Evolutionary conservation across 2,329 filamentous ascomycete genomes (phyloP), one percentile per base, ranked within the genome.

Genomic region (Cadophora sp.): DNA sequence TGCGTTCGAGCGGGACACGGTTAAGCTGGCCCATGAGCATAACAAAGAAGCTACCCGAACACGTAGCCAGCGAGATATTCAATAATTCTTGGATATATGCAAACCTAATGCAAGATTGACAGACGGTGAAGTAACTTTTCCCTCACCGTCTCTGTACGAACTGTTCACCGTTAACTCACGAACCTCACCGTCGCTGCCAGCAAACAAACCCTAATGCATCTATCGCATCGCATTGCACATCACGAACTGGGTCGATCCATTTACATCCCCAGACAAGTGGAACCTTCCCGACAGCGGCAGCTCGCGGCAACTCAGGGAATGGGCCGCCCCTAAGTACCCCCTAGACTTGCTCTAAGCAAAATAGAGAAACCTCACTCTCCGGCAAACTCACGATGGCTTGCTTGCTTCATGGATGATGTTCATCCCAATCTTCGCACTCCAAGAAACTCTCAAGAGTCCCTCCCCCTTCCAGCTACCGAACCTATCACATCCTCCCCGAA

Each of bases 121-220:
- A 61, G 37, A 61, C 58, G 37, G 58, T 61, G 58, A 46, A 61
- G 55, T 26, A 31, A 4, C 26, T 16, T 55, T n/a, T 43, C 4
- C n/a, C 19, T 61, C 37, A 61, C 58, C 58, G 58, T 61, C n/a
- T 40, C n/a, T 22, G 9, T 37, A 37, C 55, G 55, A 58, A 58
- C 31, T 58, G n/a, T 31, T 58, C 55, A 58, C 55, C 55, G 55
- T 58, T n/a, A 46, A 24, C 3, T n/a, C 29, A 14, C 34, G 31
- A 61, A 29, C 58, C 37, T 61, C 58, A 29, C 37, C 37, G 58
- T 61, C 24, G 58, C 58, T 61, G 55, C 55, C 55, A 58, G 31
- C 55, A 40, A 37, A 58, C 55, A 58, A 40, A 24, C 31, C 22
- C 55, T 40, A 37, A 34, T 34, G 29, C 29, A 58, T 58, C 31